phyloP scores from a whole-genome alignment of 2,329 filamentous ascomycete species.

The Cladorrhinum sp. region DNA sequence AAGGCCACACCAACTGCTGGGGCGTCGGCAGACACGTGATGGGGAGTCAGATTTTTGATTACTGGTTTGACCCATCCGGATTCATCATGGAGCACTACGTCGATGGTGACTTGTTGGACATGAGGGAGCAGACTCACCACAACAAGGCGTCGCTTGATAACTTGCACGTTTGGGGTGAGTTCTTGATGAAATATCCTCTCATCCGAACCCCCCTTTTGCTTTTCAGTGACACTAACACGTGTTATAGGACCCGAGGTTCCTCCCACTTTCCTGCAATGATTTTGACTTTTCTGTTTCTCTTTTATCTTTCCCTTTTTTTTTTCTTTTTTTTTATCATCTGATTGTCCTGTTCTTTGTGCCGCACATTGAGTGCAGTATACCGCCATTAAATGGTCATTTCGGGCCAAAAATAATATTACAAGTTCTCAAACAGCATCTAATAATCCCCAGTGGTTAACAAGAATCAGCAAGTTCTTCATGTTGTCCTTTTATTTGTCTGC shows the following conservation, averaged over 20 bases:
- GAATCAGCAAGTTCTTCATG: too few species aligned
- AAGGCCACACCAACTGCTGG: slow-evolving; percentile 65
- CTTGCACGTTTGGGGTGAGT: slow-evolving; percentile 46
- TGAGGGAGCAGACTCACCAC: slow-evolving; percentile 47
- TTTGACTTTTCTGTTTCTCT: too few species aligned
- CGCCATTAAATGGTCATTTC: too few species aligned
- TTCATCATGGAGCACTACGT: slow-evolving; percentile 70
- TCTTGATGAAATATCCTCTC: too few species aligned
- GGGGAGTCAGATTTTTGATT: slow-evolving; percentile 70
- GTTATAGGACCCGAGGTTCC: slow-evolving; percentile 16
- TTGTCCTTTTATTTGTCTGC: too few species aligned
- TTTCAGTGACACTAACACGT: background rate
- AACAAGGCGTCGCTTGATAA: slow-evolving; percentile 41
- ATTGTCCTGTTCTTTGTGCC: too few species aligned
- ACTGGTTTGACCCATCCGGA: slow-evolving; percentile 62
- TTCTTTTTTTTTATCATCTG: too few species aligned
- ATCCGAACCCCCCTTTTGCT: background rate
- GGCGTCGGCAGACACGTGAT: slow-evolving; percentile 68
- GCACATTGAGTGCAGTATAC: too few species aligned
- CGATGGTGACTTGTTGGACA: slow-evolving; percentile 63
- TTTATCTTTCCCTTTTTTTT: too few species aligned
- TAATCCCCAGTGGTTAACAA: too few species aligned
- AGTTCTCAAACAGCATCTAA: too few species aligned
- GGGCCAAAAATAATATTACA: too few species aligned
- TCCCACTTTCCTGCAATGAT: slow-evolving; percentile 14